Percentiles rank a stretch among this genome's conserved stretches.
Evolutionary conservation across 192 early-diverging fungal species (phyloP).

Genomic region (Coemansia sp.): DNA sequence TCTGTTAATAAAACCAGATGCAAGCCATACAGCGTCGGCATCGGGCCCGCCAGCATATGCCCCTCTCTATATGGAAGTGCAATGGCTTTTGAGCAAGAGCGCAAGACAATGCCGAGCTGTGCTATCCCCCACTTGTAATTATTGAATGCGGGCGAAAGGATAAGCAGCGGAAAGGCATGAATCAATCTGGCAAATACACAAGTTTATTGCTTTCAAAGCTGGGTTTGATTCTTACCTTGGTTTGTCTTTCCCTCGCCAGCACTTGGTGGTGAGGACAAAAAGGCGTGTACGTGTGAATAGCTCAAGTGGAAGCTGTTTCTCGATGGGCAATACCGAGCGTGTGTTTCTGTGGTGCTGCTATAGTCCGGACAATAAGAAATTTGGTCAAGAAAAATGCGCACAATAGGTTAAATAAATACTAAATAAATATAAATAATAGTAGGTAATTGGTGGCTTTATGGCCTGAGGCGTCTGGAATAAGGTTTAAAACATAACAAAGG

Average conservation of each 20-base stretch:
- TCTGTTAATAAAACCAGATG: background rate
- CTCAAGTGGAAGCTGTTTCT: too few relatives aligned
- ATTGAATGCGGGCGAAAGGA: background rate
- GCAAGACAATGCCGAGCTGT: background rate
- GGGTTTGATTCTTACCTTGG: background rate
- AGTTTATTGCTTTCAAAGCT: too few relatives aligned
- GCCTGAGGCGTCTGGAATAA: slow-evolving; percentile 3
- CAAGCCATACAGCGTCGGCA: background rate
- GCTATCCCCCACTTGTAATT: background rate
- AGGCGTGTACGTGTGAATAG: background rate
- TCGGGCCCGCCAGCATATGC: background rate
- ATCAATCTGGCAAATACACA: too few relatives aligned
- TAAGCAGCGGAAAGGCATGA: background rate
- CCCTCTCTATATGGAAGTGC: background rate
- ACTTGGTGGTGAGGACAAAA: background rate
- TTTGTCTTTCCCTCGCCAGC: background rate
- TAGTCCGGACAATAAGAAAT: background rate
- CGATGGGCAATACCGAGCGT: background rate
- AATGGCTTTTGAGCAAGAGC: background rate
- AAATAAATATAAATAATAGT: background rate
- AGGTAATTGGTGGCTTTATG: background rate
- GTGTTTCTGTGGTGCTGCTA: background rate
- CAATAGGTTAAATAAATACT: slow-evolving; percentile 1
- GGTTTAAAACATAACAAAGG: background rate
- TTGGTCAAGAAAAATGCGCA: background rate